Base-by-base conservation (phyloP, 495 filamentous ascomycete species). In the Aspergillus sparsus region DNA sequence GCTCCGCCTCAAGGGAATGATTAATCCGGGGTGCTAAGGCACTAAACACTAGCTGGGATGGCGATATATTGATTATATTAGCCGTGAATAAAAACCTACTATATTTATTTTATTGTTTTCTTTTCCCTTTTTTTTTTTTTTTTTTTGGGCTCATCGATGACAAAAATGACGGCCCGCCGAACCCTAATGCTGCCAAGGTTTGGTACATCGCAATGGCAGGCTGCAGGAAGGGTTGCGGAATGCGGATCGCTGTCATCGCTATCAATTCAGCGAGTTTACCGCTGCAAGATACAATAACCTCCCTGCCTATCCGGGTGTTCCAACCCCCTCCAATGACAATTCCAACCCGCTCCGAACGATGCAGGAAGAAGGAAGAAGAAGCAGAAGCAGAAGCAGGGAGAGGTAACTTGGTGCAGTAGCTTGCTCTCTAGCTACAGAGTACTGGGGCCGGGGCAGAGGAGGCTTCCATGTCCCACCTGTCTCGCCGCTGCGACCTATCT, bases 131-230 rank as follows among this genome's bases (percentile, higher is more conserved):
- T n/a, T n/a, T 41, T 9, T n/a, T 10, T 41, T 9, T n/a, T 18
- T 12, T 16, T 16, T 27, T 51, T 31, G 21, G 10, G n/a, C 49
- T 52, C 57, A 57, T 12, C 42, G 31, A 56, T 32, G 13, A 49
- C 13, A 49, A 21, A 41, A 42, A 16, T 39, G 36, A 45, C 57
- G 18, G 37, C 35, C 37, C 49, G 49, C 21, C 35, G 49, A 53
- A 50, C 57, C 49, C 49, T 60, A 53, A 60, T 47, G 57, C 57
- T 16, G 57, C 49, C 36, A 53, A 60, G 52, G 49, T 44, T 31
- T 3, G 31, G 39, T 39, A 16, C 44, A 33, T 53, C 37, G 53
- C 39, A 53, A 46, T 36, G 49, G 49, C 47, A 52, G 31, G 32
- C 18, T 45, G 56, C 47, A 52, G 49, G 18, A 47, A 34, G n/a